phyloP scores from a whole-genome alignment of 306 rosid genomes.

The Fagus crenata region DNA sequence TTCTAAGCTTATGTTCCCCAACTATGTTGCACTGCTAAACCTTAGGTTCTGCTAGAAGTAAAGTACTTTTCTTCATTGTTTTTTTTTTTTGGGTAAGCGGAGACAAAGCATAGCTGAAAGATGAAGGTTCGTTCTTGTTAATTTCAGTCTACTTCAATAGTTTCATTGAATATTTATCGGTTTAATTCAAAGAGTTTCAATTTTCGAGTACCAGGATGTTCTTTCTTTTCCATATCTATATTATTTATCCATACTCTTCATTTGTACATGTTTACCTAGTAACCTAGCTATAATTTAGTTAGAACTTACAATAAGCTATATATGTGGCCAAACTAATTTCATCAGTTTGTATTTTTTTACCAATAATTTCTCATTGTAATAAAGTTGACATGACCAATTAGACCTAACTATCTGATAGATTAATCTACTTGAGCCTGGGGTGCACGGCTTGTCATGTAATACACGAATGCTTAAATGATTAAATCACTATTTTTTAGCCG shows the following conservation, averaged over 20 bases:
- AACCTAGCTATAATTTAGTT: background rate
- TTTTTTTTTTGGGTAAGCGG: constrained; percentile 1
- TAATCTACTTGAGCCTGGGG: too few species aligned
- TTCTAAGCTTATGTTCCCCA: constrained; percentile 27
- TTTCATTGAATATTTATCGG: background rate
- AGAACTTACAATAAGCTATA: background rate
- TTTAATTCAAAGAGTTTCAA: background rate
- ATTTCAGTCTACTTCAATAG: background rate
- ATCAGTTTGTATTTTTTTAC: too few species aligned
- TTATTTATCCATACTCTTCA: background rate
- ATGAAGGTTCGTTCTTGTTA: constrained; percentile 60
- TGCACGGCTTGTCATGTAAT: too few species aligned
- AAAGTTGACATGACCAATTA: too few species aligned
- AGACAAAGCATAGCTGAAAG: constrained; percentile 23
- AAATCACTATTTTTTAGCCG: too few species aligned
- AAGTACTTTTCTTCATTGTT: constrained; percentile 12
- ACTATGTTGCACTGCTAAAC: constrained; percentile 3
- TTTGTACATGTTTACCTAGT: background rate
- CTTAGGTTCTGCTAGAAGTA: constrained; percentile 22
- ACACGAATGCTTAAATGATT: too few species aligned
- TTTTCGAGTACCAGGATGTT: background rate
- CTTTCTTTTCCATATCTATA: background rate
- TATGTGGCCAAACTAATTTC: too few species aligned
- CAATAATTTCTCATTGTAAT: too few species aligned
- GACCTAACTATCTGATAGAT: too few species aligned